Evolutionary conservation across 768 basidiomycete species (phyloP).

Genomic region (Pulveroboletus frians): DNA sequence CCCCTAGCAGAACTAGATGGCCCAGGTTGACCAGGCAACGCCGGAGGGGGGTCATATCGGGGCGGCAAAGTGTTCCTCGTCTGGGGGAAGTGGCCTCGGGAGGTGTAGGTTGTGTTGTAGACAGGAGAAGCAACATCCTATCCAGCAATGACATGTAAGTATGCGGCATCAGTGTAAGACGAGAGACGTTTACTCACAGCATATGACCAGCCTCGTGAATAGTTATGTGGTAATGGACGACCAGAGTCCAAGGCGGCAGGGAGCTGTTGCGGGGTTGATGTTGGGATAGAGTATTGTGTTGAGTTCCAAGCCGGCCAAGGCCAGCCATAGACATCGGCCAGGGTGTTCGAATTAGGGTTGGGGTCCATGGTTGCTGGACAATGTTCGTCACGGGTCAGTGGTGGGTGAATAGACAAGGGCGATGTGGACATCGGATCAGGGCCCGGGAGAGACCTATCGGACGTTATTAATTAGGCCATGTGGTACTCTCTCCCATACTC

Average conservation of each 20-base stretch:
- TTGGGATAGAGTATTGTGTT: not conserved
- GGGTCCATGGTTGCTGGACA: not conserved
- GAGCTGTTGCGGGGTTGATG: not conserved
- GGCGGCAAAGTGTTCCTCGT: not conserved
- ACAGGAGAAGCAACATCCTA: not conserved
- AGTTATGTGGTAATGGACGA: too few relatives aligned
- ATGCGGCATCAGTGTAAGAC: not conserved
- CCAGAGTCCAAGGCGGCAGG: too few relatives aligned
- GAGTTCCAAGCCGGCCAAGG: not conserved
- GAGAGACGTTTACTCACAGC: not conserved
- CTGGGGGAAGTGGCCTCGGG: not conserved
- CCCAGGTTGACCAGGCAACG: not conserved
- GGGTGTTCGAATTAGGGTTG: not conserved
- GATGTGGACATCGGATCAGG: too few relatives aligned
- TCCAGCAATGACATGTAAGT: not conserved
- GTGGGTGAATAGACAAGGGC: not conserved
- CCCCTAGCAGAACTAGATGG: not conserved
- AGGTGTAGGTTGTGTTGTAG: too few relatives aligned
- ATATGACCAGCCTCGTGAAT: not conserved
- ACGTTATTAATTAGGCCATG: not conserved
- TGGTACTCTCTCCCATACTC: not conserved
- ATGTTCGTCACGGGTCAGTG: not conserved
- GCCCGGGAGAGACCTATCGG: not conserved
- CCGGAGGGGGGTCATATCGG: not conserved
- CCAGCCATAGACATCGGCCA: not conserved